phyloP scores from a whole-genome alignment of 139 green algal genomes.

The Deuterostichococcus epilithicus region DNA sequence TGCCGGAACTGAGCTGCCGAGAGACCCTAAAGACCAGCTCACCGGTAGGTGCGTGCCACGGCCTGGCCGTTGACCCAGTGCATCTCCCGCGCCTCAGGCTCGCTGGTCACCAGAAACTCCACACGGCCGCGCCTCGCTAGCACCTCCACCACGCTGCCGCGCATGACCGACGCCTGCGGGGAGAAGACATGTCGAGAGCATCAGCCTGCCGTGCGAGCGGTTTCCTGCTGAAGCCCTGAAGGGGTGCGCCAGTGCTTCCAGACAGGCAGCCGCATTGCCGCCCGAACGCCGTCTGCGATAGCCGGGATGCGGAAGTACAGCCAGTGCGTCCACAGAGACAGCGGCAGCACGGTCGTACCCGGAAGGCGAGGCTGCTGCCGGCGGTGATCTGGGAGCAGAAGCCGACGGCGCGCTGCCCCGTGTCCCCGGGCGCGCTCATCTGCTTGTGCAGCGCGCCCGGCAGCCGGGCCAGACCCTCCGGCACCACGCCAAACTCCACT shows the following conservation, averaged over 20 bases:
- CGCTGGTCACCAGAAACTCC: constrained; percentile 46
- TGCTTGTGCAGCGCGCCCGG: constrained; percentile 43
- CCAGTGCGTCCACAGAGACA: too few species aligned
- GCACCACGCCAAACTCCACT: constrained; percentile 65
- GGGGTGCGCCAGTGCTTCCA: too few species aligned
- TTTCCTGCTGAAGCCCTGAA: too few species aligned
- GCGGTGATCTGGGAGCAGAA: constrained; percentile 57
- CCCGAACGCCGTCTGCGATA: too few species aligned
- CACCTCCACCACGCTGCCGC: constrained; percentile 57
- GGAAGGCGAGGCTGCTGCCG: constrained; percentile 36
- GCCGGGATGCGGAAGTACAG: constrained; percentile 42
- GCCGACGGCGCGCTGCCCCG: constrained; percentile 20
- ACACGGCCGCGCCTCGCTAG: constrained; percentile 34
- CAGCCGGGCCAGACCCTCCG: constrained; percentile 32
- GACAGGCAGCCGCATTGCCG: too few species aligned
- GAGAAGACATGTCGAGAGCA: too few species aligned
- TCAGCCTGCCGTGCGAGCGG: too few species aligned
- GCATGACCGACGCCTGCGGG: constrained; percentile 54
- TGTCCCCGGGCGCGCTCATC: constrained; percentile 2
- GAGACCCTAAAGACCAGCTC: too few species aligned
- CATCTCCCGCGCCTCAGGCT: constrained; percentile 43
- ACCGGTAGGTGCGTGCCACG: constrained; percentile 39
- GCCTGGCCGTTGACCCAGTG: constrained; percentile 51
- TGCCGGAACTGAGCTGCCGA: too few species aligned
- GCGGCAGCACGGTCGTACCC: not conserved